Evolutionary conservation across 2,329 filamentous ascomycete genomes (phyloP), one percentile per base, ranked within the genome.

Genomic region (Colletotrichum lentis): DNA sequence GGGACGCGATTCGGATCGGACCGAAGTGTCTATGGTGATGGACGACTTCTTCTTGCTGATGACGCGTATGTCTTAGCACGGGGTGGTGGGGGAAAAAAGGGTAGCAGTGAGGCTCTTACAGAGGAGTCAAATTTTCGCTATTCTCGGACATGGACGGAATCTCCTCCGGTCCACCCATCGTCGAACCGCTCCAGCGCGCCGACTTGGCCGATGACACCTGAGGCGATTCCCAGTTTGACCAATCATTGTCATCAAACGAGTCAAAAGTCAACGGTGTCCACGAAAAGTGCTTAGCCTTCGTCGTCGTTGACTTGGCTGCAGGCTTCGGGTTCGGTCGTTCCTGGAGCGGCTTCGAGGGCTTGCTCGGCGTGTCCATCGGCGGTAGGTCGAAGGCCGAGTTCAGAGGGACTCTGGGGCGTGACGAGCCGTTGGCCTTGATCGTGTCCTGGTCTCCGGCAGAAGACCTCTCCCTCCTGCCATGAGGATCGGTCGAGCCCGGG

Each of bases 161-260:
- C 63, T 86, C 84, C 49, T 82, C 80, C 44, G 76, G 63, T 44
- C 74, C 74, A 59, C 75, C 75, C 65, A 86, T 81, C 11, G 86
- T 88, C 67, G 85, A 89, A 50, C 87, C 88, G 76, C 88, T 90
- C 88, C 88, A 90, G 69, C 88, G 82, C 18, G 87, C 82, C 18
- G 85, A 85, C 75, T 86, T 85, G 46, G 75, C 76, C 62, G 80
- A 81, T 2, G 87, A 85, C 41, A 79, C 81, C n/a, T 62, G 44
- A 49, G 83, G 82, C 20, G 82, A 83, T 69, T 90, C 88, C 88
- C 88, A 90, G 76, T 85, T 89, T 8, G 85, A 83, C 88, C 88
- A 90, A 76, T 88, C 87, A 71, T 84, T 86, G 73, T 89, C 88
- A 70, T 89, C 84, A 64, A 86, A 80, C 50, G 82, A 80, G 70